Percentiles rank a stretch among this genome's conserved stretches.
Conservation (phyloP, 2,329 filamentous ascomycete genomes). For the Podosphaera aphanis region DNA sequence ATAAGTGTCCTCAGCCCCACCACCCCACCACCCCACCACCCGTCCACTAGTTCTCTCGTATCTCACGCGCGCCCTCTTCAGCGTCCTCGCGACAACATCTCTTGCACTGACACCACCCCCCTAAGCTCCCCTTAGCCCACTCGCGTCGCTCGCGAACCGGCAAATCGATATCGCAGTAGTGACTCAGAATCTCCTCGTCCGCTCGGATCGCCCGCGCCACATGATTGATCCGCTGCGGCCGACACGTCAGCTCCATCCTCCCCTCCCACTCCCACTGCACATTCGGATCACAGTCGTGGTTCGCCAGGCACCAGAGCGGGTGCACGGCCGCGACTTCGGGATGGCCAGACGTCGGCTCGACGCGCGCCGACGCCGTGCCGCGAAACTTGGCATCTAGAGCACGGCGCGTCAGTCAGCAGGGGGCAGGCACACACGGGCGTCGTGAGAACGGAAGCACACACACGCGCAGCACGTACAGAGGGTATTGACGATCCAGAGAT, state of each 20-base stretch:
- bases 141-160: constrained; percentile 61
- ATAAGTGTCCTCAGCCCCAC: no score
- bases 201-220: constrained; percentile 38
- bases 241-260: constrained; percentile 45
- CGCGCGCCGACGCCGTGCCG: constrained; percentile 70
- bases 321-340: constrained; percentile 87
- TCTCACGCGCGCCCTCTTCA: constrained; percentile 7
- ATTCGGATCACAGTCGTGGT: constrained; percentile 89
- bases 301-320: constrained; percentile 87
- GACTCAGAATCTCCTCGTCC: constrained; percentile 72
- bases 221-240: constrained; percentile 31
- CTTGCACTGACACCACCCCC: constrained; percentile 68
- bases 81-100: constrained; percentile 54
- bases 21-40: no score
- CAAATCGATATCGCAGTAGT: constrained; percentile 76
- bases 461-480: constrained; percentile 29
- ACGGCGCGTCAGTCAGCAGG: background rate
- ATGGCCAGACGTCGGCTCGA: constrained; percentile 51
- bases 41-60: no score
- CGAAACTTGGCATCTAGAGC: constrained; percentile 53
- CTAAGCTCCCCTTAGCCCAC: constrained; percentile 71
- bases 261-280: constrained; percentile 86
- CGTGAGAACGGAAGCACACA: no score
- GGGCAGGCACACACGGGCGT: background rate
- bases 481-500: constrained; percentile 73